Base-by-base conservation (phyloP, 495 filamentous ascomycete species). In the Haplographium delicatum region DNA sequence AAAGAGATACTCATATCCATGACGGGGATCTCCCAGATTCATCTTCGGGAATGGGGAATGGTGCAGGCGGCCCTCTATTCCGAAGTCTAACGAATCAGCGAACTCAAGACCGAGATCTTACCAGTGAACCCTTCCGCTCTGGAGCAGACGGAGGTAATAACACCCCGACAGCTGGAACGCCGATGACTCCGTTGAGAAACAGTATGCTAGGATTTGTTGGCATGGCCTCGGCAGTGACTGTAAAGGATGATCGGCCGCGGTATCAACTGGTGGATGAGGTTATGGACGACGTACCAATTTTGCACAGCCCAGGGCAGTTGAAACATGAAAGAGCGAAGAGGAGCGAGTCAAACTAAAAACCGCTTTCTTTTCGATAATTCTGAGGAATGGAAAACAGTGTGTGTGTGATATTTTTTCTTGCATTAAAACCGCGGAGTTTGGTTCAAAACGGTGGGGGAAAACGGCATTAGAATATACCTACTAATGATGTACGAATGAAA, bases 211-310 rank as follows among this genome's bases (percentile, higher is more conserved):
- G 28, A 31, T 31, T 31, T 31, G 28, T n/a, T 31, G 13, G 28
- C 13, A 31, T 6, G 28, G 28, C 6, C 13, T 6, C 13, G 28
- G 13, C 13, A 31, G 28, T n/a, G 28, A 26, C 11, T 3, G 1
- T 3, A 10, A 15, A 44, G 25, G 47, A 50, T 41, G 26, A 38
- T 8, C 22, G 37, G 37, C 47, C 35, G 13, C 18, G 50, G 20
- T 53, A 53, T 47, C 33, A 47, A 28, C 24, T 52, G 9, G 40
- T 53, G 5, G 50, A 53, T 25, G 50, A 53, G 18, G 43, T 53
- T 13, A 23, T 41, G 20, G 50, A 53, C 1, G 34, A 53, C 42
- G 50, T 53, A 15, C 42, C 50, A 1, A 44, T 53, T n/a, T 34
- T 53, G 35, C 43, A 47, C 5, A 53, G 43, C 42, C 43, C 50